Evolutionary conservation across 2,329 filamentous ascomycete species (phyloP).

Genomic region (Zymoseptoria tritici): DNA sequence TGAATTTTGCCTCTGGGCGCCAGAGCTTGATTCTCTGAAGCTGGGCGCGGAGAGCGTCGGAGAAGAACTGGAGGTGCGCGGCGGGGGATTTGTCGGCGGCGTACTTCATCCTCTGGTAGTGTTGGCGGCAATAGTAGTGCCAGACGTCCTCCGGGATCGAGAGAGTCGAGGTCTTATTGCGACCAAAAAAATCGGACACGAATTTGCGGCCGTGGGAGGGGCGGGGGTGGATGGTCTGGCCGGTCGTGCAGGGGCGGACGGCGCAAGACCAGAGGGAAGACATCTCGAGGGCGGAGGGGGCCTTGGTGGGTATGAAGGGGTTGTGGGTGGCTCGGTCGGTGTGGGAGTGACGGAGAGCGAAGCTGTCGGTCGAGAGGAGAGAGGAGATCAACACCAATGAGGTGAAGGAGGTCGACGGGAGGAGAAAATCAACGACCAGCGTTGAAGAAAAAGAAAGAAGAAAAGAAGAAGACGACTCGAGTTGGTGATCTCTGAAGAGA

Average conservation of each 20-base stretch:
- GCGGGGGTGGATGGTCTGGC: constrained; percentile 5
- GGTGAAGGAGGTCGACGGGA: not conserved
- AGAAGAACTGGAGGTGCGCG: constrained; percentile 8
- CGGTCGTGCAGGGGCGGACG: constrained; percentile 12
- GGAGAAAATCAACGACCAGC: not conserved
- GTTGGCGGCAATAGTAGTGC: constrained; percentile 56
- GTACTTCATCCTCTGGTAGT: constrained; percentile 59
- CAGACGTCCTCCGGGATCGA: constrained; percentile 56
- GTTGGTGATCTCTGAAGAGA: not conserved
- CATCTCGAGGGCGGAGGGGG: not conserved
- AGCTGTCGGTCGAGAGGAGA: not conserved
- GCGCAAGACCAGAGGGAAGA: constrained; percentile 9
- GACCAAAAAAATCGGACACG: constrained; percentile 73
- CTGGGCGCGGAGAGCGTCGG: constrained; percentile 19
- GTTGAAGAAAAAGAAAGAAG: not conserved
- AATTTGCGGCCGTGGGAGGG: constrained; percentile 51
- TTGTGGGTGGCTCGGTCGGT: not conserved
- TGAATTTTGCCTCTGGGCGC: constrained; percentile 26
- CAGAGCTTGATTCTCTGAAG: constrained; percentile 24
- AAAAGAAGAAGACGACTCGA: not conserved
- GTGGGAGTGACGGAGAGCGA: not conserved
- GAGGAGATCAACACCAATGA: constrained; percentile 5
- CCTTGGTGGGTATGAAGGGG: not conserved
- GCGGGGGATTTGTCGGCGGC: constrained; percentile 10
- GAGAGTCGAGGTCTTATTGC: constrained; percentile 71